phyloP scores from a whole-genome alignment of 495 filamentous ascomycete species.

The Neurospora sp. region DNA sequence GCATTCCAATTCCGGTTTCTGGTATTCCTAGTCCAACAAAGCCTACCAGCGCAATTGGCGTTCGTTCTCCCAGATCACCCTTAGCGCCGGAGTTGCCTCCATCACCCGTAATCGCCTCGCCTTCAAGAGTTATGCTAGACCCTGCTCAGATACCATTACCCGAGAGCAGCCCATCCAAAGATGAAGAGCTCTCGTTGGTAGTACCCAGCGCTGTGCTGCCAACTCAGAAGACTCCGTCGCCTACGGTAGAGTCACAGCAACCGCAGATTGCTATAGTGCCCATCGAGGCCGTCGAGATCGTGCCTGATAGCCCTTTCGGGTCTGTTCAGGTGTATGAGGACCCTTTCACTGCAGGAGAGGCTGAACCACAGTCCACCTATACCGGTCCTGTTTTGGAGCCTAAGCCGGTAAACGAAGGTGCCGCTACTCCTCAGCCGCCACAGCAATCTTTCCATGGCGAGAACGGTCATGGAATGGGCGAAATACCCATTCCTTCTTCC shows the following conservation, averaged over 20 bases:
- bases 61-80: slow-evolving; percentile 18
- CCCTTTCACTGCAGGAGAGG: slow-evolving; percentile 41
- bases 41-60: slow-evolving; percentile 13
- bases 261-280: not conserved
- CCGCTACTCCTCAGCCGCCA: slow-evolving; percentile 25
- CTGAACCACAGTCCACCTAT: slow-evolving; percentile 29
- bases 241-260: slow-evolving; percentile 1
- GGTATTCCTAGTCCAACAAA: slow-evolving; percentile 28
- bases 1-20: slow-evolving; percentile 19
- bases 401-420: slow-evolving; percentile 43
- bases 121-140: slow-evolving; percentile 18
- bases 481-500: slow-evolving; percentile 15
- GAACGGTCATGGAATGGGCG: slow-evolving; percentile 6
- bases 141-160: slow-evolving; percentile 5
- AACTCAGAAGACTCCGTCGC: slow-evolving; percentile 7
- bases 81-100: slow-evolving; percentile 6
- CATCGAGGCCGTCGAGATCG: slow-evolving; percentile 12
- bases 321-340: slow-evolving; percentile 50
- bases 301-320: slow-evolving; percentile 24
- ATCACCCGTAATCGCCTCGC: slow-evolving; percentile 23
- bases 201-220: slow-evolving; percentile 20
- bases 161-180: slow-evolving; percentile 23
- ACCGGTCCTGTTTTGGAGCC: slow-evolving; percentile 40
- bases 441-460: slow-evolving; percentile 3
- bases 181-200: slow-evolving; percentile 45